Conservation (phyloP, 1,284 basidiomycete genomes). For the Cryptococcus wingfieldii region DNA sequence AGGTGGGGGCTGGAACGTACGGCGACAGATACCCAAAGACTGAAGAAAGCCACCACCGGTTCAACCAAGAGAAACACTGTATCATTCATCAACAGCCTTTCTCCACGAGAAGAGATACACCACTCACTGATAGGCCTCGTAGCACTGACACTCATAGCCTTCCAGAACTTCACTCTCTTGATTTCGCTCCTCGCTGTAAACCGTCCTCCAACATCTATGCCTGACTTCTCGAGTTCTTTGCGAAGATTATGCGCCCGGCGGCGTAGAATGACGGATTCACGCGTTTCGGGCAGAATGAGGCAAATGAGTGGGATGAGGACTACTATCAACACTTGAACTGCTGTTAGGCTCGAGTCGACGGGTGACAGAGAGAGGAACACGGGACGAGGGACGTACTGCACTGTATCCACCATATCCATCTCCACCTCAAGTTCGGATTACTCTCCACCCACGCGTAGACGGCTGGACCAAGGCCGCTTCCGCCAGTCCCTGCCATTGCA, state of each 20-base stretch:
- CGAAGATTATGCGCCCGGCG: conserved; percentile 35
- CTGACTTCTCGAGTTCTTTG: conserved; percentile 31
- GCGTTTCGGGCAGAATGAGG: conserved; percentile 43
- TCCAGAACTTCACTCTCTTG: conserved; percentile 30
- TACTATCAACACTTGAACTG: conserved; percentile 25
- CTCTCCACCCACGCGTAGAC: conserved; percentile 66
- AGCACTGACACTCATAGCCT: conserved; percentile 34
- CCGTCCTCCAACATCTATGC: conserved; percentile 24
- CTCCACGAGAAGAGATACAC: neutral
- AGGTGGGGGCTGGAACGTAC: conserved; percentile 12
- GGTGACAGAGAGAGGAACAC: neutral
- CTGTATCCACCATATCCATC: conserved; percentile 78
- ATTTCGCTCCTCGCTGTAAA: conserved; percentile 49
- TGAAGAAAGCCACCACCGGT: conserved; percentile 68
- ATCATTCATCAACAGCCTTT: neutral
- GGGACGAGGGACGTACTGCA: conserved; percentile 49
- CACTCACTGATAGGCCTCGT: conserved; percentile 37
- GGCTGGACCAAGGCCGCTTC: conserved; percentile 63
- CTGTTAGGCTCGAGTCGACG: neutral
- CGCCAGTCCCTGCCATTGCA: conserved; percentile 57
- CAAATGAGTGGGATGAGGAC: conserved; percentile 35
- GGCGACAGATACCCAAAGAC: conserved; percentile 67
- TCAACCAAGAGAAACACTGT: conserved; percentile 65
- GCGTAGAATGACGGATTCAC: conserved; percentile 41
- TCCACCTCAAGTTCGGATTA: conserved; percentile 60